Conservation (phyloP, 176 grass and related monocot species). For the Areca catechu region DNA sequence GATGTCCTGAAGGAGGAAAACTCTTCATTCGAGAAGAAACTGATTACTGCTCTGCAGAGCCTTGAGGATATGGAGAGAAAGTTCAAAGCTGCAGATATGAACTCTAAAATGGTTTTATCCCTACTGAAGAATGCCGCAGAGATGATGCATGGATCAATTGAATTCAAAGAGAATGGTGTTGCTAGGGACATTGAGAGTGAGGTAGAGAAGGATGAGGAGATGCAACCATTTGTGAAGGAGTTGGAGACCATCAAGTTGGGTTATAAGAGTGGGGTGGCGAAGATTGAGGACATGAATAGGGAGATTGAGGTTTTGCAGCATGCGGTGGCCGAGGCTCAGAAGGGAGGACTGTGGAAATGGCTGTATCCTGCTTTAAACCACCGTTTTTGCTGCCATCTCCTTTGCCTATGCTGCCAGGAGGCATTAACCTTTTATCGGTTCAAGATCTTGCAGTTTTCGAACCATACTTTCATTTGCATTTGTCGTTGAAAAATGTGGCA, state of each 20-base stretch:
- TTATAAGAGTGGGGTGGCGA: background rate
- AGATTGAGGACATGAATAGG: slow-evolving; percentile 21
- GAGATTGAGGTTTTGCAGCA: slow-evolving; percentile 47
- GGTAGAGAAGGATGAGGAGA: background rate
- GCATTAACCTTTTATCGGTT: slow-evolving; percentile 19
- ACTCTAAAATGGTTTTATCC: background rate
- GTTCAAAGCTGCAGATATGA: background rate
- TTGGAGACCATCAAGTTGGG: background rate
- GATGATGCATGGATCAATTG: background rate
- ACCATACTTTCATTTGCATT: too few species aligned
- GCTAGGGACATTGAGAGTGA: background rate
- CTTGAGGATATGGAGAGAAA: background rate
- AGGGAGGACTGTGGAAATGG: slow-evolving; percentile 46
- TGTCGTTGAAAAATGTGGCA: too few species aligned
- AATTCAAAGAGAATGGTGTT: background rate
- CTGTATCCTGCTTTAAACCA: slow-evolving; percentile 35
- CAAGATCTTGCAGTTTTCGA: too few species aligned
- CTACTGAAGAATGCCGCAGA: background rate
- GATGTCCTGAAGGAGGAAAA: background rate
- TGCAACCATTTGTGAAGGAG: background rate
- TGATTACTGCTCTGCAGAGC: background rate
- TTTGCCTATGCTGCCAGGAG: slow-evolving; percentile 48
- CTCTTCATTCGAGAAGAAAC: background rate
- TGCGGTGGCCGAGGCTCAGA: slow-evolving; percentile 24
- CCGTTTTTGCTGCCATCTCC: slow-evolving; percentile 54